Conservation (phyloP, 1,284 basidiomycete species). For the Kwoniella shivajii region DNA sequence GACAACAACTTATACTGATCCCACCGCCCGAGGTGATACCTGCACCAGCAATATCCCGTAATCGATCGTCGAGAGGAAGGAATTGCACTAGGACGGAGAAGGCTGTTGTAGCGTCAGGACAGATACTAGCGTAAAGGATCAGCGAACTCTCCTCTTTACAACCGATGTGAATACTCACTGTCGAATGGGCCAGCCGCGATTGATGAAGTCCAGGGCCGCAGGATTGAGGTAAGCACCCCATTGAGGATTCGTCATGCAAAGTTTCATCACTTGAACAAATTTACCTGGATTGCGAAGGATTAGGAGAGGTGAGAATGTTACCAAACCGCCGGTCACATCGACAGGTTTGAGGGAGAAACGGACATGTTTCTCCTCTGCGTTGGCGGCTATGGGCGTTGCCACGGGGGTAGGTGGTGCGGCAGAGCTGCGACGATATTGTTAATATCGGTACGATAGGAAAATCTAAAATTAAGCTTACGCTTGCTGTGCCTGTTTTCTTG, state of each 20-base stretch:
- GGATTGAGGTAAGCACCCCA: constrained; percentile 46
- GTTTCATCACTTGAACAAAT: constrained; percentile 31
- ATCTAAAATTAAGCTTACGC: not conserved
- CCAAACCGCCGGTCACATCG: constrained; percentile 30
- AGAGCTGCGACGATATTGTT: not conserved
- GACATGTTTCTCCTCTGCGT: not conserved
- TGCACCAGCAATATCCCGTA: constrained; percentile 23
- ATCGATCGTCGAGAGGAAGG: constrained; percentile 31
- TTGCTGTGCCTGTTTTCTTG: not conserved
- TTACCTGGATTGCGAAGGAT: constrained; percentile 30
- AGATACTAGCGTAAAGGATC: constrained; percentile 21
- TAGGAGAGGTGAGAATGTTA: constrained; percentile 42
- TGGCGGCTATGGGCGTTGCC: not conserved
- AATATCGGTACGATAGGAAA: not conserved
- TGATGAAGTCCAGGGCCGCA: constrained; percentile 29
- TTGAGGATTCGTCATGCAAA: constrained; percentile 18
- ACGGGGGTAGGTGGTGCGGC: not conserved
- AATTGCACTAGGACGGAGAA: constrained; percentile 23
- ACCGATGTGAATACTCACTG: constrained; percentile 16
- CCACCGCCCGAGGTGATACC: constrained; percentile 26
- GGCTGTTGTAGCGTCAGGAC: constrained; percentile 28
- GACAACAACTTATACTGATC: constrained; percentile 30
- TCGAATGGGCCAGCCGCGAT: constrained; percentile 21
- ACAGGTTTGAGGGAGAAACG: constrained; percentile 4
- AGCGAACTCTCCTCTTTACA: not conserved